phyloP scores from a whole-genome alignment of 2,329 filamentous ascomycete species.

The Ophiostoma fasciatum region DNA sequence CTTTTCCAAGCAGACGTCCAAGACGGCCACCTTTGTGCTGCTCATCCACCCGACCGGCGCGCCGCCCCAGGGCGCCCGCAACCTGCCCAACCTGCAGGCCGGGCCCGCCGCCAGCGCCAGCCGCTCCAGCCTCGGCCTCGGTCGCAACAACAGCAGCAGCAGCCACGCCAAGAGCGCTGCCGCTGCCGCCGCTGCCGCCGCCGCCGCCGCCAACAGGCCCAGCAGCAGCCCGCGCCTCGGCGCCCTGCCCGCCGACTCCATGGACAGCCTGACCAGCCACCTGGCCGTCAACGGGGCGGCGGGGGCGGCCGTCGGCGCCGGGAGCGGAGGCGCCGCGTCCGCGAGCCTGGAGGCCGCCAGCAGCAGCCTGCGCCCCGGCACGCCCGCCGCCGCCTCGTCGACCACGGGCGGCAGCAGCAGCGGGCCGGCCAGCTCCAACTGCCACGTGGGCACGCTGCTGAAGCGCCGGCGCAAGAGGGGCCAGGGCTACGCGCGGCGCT shows the following conservation, averaged over 20 bases:
- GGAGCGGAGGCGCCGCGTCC: conserved; percentile 31
- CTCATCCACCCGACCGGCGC: conserved; percentile 81
- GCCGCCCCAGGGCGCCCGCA: conserved; percentile 58
- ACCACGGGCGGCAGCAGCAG: conserved; percentile 12
- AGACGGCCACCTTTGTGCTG: conserved; percentile 87
- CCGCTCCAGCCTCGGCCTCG: conserved; percentile 37
- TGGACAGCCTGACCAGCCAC: conserved; percentile 47
- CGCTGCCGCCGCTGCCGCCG: conserved; percentile 22
- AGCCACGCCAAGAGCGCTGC: conserved; percentile 47
- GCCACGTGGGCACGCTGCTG: conserved; percentile 71
- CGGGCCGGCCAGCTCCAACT: conserved; percentile 23
- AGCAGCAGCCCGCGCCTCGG: conserved; percentile 23
- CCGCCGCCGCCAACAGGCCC: conserved; percentile 37
- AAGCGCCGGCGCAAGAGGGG: conserved; percentile 89
- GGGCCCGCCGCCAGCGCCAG: conserved; percentile 25
- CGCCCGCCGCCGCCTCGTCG: conserved; percentile 1
- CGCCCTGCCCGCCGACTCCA: conserved; percentile 33
- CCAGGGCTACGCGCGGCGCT: conserved; percentile 82
- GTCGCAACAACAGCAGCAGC: no score
- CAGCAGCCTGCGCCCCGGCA: neutral
- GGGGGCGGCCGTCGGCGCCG: conserved; percentile 20
- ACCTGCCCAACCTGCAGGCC: conserved; percentile 45
- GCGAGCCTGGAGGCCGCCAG: neutral
- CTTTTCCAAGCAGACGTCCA: conserved; percentile 88
- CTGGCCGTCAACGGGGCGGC: conserved; percentile 32